Percentiles rank a stretch among this genome's conserved stretches.
Evolutionary conservation across 2,329 filamentous ascomycete species (phyloP).

Genomic region (Aaosphaeria pasadenensis): DNA sequence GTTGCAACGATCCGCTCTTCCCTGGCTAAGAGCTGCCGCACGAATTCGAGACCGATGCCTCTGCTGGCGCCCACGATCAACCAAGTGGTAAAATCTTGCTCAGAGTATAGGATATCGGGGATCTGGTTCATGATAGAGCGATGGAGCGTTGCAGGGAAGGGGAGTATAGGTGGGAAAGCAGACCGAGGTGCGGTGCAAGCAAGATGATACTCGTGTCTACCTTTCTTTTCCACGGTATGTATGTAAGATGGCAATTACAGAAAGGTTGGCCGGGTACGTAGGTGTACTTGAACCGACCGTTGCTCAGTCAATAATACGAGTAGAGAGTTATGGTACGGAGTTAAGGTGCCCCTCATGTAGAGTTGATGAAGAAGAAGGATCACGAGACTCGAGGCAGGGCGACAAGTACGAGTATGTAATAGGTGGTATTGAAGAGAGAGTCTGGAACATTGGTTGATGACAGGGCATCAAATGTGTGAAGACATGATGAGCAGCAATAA

Average conservation of each 20-base stretch:
- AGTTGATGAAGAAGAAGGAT: neutral
- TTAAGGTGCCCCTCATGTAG: neutral
- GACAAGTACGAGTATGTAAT: too few relatives aligned
- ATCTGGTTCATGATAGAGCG: slow-evolving; percentile 39
- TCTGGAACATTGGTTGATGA: too few relatives aligned
- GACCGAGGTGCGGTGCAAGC: neutral
- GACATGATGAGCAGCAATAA: too few relatives aligned
- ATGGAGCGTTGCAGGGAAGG: slow-evolving; percentile 2
- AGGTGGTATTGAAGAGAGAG: too few relatives aligned
- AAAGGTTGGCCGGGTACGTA: too few relatives aligned
- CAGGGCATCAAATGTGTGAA: too few relatives aligned
- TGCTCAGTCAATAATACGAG: too few relatives aligned
- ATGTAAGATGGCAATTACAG: too few relatives aligned
- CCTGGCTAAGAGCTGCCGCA: slow-evolving; percentile 46
- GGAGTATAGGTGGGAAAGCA: slow-evolving; percentile 1
- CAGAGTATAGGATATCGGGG: slow-evolving; percentile 40
- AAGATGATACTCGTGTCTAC: neutral
- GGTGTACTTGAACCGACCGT: too few relatives aligned
- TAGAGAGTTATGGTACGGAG: too few relatives aligned
- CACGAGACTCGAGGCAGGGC: neutral
- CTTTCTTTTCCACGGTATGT: too few relatives aligned
- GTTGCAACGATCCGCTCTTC: slow-evolving; percentile 53
- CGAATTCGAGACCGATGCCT: slow-evolving; percentile 53
- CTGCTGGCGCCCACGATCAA: slow-evolving; percentile 46
- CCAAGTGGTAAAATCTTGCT: slow-evolving; percentile 44